A percentile compares a stretch with the other conserved stretches of the same genome.
Evolutionary conservation across 495 filamentous ascomycete genomes (phyloP).

Genomic region (Arthonia radiata): DNA sequence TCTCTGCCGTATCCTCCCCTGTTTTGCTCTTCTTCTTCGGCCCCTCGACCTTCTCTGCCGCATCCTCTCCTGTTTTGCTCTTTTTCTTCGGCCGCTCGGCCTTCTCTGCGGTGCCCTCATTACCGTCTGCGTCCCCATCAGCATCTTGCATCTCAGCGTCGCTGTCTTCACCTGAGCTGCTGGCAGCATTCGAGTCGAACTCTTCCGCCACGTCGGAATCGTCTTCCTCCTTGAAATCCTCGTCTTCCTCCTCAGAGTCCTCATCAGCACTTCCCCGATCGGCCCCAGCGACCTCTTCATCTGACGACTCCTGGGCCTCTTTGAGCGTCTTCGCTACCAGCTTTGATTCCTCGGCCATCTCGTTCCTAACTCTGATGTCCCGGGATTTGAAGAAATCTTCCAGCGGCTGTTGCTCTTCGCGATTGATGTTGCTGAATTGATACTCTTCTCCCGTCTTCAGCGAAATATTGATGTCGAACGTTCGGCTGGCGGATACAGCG

Average conservation of each 20-base stretch:
- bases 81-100: constrained; percentile 43
- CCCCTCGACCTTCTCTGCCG: no score
- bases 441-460: constrained; percentile 64
- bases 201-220: constrained; percentile 95
- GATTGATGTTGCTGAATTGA: constrained; percentile 97
- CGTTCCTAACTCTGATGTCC: constrained; percentile 85
- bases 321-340: constrained; percentile 61
- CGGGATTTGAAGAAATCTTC: constrained; percentile 93
- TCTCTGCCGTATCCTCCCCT: no score
- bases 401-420: constrained; percentile 82
- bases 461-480: constrained; percentile 85
- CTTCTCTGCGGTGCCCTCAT: constrained; percentile 15
- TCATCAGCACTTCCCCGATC: constrained; percentile 86
- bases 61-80: no score
- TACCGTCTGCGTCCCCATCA: constrained; percentile 25
- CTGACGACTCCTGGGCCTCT: constrained; percentile 51
- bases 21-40: no score
- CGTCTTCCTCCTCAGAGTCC: constrained; percentile 80
- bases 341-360: constrained; percentile 49
- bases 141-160: constrained; percentile 39
- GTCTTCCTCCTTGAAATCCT: constrained; percentile 78
- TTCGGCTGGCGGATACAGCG: constrained; percentile 76
- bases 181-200: constrained; percentile 75
- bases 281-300: constrained; percentile 51
- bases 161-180: constrained; percentile 40